Conservation (phyloP, 768 basidiomycete species). For the Rhodosporidiobolus sp. region DNA sequence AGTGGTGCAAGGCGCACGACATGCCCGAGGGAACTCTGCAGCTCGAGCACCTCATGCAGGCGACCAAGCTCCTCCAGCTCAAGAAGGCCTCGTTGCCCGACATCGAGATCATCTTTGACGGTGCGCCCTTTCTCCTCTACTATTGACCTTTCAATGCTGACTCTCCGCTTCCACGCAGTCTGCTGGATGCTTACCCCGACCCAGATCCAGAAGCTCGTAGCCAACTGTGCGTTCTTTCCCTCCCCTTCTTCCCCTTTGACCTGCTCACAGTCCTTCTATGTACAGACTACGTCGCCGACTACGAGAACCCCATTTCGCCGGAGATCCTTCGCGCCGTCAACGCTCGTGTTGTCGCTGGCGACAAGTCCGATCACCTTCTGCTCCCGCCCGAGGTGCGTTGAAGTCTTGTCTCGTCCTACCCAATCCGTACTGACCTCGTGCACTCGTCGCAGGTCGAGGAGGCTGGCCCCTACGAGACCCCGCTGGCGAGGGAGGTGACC, state of each 20-base stretch:
- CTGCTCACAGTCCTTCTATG: neutral
- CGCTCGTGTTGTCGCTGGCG: conserved; percentile 89
- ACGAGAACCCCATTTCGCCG: conserved; percentile 97
- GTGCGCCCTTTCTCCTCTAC: neutral
- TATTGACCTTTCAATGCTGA: neutral
- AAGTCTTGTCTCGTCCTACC: too few relatives aligned
- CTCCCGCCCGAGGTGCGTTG: conserved; percentile 71
- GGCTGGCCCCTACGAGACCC: conserved; percentile 90
- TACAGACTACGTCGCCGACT: conserved; percentile 86
- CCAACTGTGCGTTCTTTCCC: conserved; percentile 46
- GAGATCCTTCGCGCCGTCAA: conserved; percentile 97
- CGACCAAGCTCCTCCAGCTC: conserved; percentile 92
- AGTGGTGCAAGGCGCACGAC: conserved; percentile 99
- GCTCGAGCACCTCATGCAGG: conserved; percentile 98
- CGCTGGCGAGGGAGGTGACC: conserved; percentile 87
- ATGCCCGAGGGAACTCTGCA: conserved; percentile 99
- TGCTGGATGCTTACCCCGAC: conserved; percentile 99
- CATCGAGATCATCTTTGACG: conserved; percentile 95
- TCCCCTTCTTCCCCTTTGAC: neutral
- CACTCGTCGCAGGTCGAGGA: conserved; percentile 96
- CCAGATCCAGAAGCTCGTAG: conserved; percentile 99
- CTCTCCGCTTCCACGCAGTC: conserved; percentile 49
- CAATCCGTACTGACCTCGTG: too few relatives aligned
- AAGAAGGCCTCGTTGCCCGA: conserved; percentile 96
- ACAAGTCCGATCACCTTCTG: conserved; percentile 93